Base-by-base conservation (phyloP, 176 grass and related monocot species). In the Zea luxurians region DNA sequence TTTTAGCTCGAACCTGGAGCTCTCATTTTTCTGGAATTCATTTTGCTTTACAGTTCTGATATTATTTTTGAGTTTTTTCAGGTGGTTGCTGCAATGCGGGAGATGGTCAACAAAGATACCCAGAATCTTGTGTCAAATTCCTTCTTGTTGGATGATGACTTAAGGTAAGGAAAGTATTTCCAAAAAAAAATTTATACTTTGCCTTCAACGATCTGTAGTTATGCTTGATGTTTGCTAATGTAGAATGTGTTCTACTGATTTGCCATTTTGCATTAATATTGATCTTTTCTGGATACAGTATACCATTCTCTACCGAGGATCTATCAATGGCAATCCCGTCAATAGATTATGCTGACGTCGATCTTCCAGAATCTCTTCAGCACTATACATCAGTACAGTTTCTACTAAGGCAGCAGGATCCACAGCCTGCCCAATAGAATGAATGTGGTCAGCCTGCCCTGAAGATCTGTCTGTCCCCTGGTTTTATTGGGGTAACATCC, bases 221-320 rank as follows among this genome's bases (percentile, higher is more conserved):
- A 36, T 0, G 3, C 8, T 10, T 44, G 44, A 61, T 44, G 17
- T 83, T 79, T 66, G 59, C 34, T 35, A 71, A 13, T 10, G 46
- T 9, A 1, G 7, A 61, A 10, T 36, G 13, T 43, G 27, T 44
- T 79, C 5, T 20, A 17, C 43, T 52, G 49, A 10, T 50, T 73
- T 44, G 44, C 13, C 46, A 37, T 61, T 79, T 93, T 79, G 16
- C 48, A 75, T 65, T 84, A 45, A 74, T 41, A 75, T 84, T 16
- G 58, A 68, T 77, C 7, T 61, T 84, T 84, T 66, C 6, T 82
- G 78, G 63, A 13, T 90, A 41, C 90, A 99, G 96, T 68, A 99
- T 99, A 89, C 96, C 92, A 34, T 99, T 95, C 74, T 93, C 88
- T 3, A 95, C 92, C 0, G 96, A 99, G 47, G 96, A 99, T 91